phyloP scores from a whole-genome alignment of 306 rosid species.

The Corylus americana region DNA sequence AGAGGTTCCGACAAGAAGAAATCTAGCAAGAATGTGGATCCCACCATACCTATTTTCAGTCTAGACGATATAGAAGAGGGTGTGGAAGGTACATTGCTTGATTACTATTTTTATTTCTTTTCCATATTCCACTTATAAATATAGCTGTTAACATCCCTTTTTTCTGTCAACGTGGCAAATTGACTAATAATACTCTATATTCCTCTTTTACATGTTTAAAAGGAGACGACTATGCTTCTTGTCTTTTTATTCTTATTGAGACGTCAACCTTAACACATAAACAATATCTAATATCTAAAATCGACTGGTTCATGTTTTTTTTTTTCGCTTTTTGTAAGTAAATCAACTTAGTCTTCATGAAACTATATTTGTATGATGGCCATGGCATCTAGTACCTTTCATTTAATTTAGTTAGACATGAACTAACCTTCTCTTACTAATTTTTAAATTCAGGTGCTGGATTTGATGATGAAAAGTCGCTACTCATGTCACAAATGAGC shows the following conservation, averaged over 20 bases:
- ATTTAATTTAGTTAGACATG: slow-evolving; percentile 13
- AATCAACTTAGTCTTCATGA: slow-evolving; percentile 5
- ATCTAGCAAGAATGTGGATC: slow-evolving; percentile 68
- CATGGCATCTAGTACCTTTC: neutral
- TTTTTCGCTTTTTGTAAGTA: neutral
- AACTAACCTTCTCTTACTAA: neutral
- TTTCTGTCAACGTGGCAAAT: neutral
- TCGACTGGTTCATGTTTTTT: neutral
- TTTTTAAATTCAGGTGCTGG: slow-evolving; percentile 62
- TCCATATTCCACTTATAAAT: slow-evolving; percentile 10
- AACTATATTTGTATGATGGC: slow-evolving; percentile 6
- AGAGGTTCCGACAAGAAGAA: slow-evolving; percentile 81
- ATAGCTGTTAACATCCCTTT: neutral
- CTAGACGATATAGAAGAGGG: slow-evolving; percentile 95
- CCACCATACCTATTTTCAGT: slow-evolving; percentile 81
- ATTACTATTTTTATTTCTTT: neutral
- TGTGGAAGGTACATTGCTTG: slow-evolving; percentile 68
- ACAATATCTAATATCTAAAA: neutral
- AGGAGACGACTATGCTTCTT: slow-evolving; percentile 4
- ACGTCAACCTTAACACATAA: slow-evolving; percentile 1
- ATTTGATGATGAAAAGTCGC: slow-evolving; percentile 89
- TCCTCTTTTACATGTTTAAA: slow-evolving; percentile 6
- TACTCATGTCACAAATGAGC: slow-evolving; percentile 88
- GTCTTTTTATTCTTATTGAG: slow-evolving; percentile 7
- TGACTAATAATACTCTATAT: slow-evolving; percentile 10